Evolutionary conservation across 371 early-diverging fungal genomes (phyloP).

Genomic region (Ordospora pajunii): DNA sequence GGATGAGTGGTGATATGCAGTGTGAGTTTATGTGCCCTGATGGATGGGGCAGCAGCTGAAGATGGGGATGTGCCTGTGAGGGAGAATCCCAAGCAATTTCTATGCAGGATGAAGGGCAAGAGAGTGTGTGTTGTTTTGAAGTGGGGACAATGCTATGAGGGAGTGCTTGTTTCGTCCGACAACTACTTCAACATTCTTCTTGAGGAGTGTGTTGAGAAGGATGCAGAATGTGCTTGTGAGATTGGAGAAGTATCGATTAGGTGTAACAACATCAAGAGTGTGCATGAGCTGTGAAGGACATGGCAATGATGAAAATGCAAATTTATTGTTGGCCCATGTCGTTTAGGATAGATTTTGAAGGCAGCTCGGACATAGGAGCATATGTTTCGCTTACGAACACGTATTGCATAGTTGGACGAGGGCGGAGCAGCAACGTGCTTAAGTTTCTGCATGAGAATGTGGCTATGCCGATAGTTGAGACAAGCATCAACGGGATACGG

Average conservation of each 20-base stretch:
- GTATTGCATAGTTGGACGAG: constrained; percentile 93
- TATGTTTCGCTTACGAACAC: constrained; percentile 93
- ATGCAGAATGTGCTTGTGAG: background rate
- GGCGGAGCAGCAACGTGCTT: constrained; percentile 67
- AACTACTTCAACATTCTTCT: constrained; percentile 47
- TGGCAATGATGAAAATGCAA: background rate
- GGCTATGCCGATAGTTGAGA: constrained; percentile 94
- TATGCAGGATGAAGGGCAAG: constrained; percentile 7
- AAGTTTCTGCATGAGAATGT: constrained; percentile 68
- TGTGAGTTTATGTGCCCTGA: background rate
- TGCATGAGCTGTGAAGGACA: background rate
- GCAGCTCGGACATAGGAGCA: constrained; percentile 93
- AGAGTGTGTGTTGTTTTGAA: constrained; percentile 34
- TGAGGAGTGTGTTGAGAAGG: constrained; percentile 20
- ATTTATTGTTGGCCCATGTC: constrained; percentile 49
- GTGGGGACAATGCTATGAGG: constrained; percentile 47
- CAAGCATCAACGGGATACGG: constrained; percentile 90
- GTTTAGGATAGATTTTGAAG: constrained; percentile 71
- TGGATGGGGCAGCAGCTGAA: too few species aligned
- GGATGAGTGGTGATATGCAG: background rate
- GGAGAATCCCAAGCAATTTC: constrained; percentile 52
- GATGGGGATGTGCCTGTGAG: background rate
- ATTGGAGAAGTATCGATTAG: constrained; percentile 41
- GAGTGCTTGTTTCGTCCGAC: constrained; percentile 28
- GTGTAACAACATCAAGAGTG: constrained; percentile 49